Base-by-base conservation (phyloP, 2,329 filamentous ascomycete species). In the Ascosphaera acerosa region DNA sequence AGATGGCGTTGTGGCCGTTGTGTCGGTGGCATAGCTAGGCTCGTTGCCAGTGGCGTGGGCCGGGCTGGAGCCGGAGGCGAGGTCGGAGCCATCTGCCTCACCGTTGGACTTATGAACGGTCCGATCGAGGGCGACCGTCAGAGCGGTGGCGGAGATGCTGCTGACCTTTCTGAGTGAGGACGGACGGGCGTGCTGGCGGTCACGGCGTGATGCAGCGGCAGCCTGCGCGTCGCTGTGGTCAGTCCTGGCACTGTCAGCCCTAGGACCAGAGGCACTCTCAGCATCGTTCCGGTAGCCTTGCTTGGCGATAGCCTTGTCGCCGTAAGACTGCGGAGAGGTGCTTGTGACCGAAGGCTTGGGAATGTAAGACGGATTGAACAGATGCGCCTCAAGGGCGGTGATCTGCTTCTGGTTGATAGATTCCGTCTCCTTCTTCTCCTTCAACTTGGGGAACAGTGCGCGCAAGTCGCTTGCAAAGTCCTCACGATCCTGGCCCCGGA, bases 341-440 rank as follows among this genome's bases (percentile, higher is more conserved):
- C 12, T 23, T 23, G 20, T 12, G 9, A 9, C 20, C 20, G 7
- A 9, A n/a, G n/a, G n/a, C 7, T 7, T 12, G 12, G 20, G 9
- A 12, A 12, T 23, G 20, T 23, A 23, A 7, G 9, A 7, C 7
- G 20, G 12, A 12, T 12, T 23, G 20, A 35, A 34, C 22, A 23
- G 58, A 20, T 70, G 47, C 35, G 64, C 63, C 35, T 73, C 68
- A 23, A 74, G 64, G 2, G 66, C 67, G 16, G 59, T 55, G 26
- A 72, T 67, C 47, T 78, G 73, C 38, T 73, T 74, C 14, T 65
- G 64, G 31, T 64, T 65, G 43, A 64, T 67, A 37, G 58, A 65
- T 44, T 66, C 71, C 20, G 20, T 23, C 20, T 23, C 20, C 20
- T 23, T 23, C 20, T 23, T 23, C 20, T 23, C 20, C 51, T 71